Evolutionary conservation across 768 basidiomycete genomes (phyloP).

Genomic region (Boletellus ananiceps): DNA sequence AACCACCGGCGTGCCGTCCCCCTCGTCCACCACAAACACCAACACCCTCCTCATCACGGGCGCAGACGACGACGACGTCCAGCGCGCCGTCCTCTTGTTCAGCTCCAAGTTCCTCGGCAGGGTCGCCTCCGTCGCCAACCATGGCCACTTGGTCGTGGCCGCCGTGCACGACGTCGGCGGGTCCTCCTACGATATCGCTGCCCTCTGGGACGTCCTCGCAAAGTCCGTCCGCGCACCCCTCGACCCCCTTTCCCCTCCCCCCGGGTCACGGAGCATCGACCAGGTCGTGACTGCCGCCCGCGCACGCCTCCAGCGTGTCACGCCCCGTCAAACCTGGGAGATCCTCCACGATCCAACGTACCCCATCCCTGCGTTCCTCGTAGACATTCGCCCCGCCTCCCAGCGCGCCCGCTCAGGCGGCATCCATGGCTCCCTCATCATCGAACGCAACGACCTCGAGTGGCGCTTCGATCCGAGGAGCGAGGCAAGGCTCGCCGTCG

Average conservation of each 20-base stretch:
- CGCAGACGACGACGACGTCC: too few species aligned
- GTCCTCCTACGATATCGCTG: too few species aligned
- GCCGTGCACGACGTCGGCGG: too few species aligned
- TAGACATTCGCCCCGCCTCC: slow-evolving; percentile 68
- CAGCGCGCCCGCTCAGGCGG: slow-evolving; percentile 55
- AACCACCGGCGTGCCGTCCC: too few species aligned
- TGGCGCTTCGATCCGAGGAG: slow-evolving; percentile 76
- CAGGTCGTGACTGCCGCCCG: slow-evolving; percentile 56
- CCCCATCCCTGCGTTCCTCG: slow-evolving; percentile 63
- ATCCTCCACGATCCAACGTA: slow-evolving; percentile 52
- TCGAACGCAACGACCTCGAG: slow-evolving; percentile 75
- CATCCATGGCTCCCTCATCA: slow-evolving; percentile 63
- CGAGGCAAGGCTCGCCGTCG: slow-evolving; percentile 55
- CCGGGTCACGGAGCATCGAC: slow-evolving; percentile 57
- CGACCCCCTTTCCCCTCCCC: slow-evolving; percentile 59
- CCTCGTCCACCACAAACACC: too few species aligned
- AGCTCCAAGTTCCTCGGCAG: too few species aligned
- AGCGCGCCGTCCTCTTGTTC: too few species aligned
- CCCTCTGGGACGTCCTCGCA: slow-evolving; percentile 66
- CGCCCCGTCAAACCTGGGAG: slow-evolving; percentile 53
- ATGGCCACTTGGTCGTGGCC: too few species aligned
- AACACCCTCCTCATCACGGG: too few species aligned
- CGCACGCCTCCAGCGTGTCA: slow-evolving; percentile 59
- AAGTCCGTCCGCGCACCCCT: slow-evolving; percentile 57
- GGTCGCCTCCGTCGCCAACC: too few species aligned